Evolutionary conservation across 352 stramenopile genomes (phyloP).

Genomic region (Globisporangium iwayamae): DNA sequence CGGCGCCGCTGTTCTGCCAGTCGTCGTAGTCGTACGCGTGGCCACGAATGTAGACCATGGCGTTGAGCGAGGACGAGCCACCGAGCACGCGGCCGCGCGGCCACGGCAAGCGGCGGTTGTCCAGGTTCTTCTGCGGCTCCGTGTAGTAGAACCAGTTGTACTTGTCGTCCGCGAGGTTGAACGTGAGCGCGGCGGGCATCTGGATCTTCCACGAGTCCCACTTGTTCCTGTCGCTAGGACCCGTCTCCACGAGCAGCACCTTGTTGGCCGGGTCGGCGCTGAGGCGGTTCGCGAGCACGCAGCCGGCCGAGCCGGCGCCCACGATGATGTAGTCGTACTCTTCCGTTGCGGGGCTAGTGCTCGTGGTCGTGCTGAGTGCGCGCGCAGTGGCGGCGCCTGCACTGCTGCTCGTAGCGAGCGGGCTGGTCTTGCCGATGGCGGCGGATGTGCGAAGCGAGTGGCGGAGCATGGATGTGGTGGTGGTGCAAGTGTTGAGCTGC

Average conservation of each 20-base stretch:
- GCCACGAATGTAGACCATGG: slow-evolving; percentile 90
- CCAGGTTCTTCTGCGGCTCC: slow-evolving; percentile 78
- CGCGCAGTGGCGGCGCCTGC: slow-evolving; percentile 10
- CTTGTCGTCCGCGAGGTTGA: slow-evolving; percentile 76
- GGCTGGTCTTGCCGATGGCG: neutral
- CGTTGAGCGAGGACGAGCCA: slow-evolving; percentile 87
- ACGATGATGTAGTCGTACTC: slow-evolving; percentile 93
- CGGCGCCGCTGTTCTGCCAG: slow-evolving; percentile 68
- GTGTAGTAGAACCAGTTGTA: slow-evolving; percentile 90
- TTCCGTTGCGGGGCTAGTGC: slow-evolving; percentile 5
- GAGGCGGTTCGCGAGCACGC: slow-evolving; percentile 88
- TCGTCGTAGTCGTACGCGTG: slow-evolving; percentile 88
- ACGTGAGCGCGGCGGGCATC: slow-evolving; percentile 86
- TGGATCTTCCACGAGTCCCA: slow-evolving; percentile 91
- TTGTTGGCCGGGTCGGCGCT: slow-evolving; percentile 76
- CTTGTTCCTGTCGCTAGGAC: slow-evolving; percentile 70
- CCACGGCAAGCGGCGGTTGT: slow-evolving; percentile 78
- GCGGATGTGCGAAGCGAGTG: slow-evolving; percentile 18
- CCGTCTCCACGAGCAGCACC: slow-evolving; percentile 90
- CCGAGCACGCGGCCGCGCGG: slow-evolving; percentile 85
- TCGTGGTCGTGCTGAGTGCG: slow-evolving; percentile 19
- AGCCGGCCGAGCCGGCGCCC: slow-evolving; percentile 87
- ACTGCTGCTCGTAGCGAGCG: neutral
- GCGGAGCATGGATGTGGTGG: slow-evolving; percentile 18
- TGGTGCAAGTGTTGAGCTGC: neutral